These are phyloP conservation scores for Eimeria sp. DNA, from an alignment of 169 alveolate species.

Conservation along the genomic window DNA sequence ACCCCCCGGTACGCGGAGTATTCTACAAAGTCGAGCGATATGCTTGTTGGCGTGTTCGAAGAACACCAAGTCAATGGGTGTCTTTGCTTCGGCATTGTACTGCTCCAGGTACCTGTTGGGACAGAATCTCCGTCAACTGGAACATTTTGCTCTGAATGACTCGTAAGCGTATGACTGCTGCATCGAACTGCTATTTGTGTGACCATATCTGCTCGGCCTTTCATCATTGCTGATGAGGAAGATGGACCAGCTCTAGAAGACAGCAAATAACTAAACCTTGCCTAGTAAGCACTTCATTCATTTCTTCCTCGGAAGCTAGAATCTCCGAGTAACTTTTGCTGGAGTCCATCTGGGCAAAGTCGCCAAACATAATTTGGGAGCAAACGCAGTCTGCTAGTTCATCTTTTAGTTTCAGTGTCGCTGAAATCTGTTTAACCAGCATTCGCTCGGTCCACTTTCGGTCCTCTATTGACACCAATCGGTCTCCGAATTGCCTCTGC, in stretches of 20 bases:
- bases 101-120: slow-evolving; percentile 85
- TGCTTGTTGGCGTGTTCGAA: slow-evolving; percentile 93
- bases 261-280: slow-evolving; percentile 83
- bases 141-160: neutral
- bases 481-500: slow-evolving; percentile 96
- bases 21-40: slow-evolving; percentile 93
- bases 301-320: slow-evolving; percentile 93
- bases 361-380: slow-evolving; percentile 90
- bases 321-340: slow-evolving; percentile 91
- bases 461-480: slow-evolving; percentile 96
- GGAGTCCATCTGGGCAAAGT: slow-evolving; percentile 89
- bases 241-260: neutral
- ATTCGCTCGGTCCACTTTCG: slow-evolving; percentile 86
- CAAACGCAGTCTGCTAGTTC: slow-evolving; percentile 87
- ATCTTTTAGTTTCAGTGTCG: slow-evolving; percentile 88
- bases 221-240: neutral
- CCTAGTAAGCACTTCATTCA: slow-evolving; percentile 94
- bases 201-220: no score
- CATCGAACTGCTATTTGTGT: neutral
- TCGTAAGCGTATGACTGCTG: neutral
- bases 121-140: neutral
- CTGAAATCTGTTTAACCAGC: slow-evolving; percentile 83
- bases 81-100: slow-evolving; percentile 90
- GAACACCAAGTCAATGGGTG: slow-evolving; percentile 95
- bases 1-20: slow-evolving; percentile 94